A percentile compares a stretch with the other conserved stretches of the same genome.
phyloP scores from a whole-genome alignment of 2,329 filamentous ascomycete species.

The Ilyonectria robusta region DNA sequence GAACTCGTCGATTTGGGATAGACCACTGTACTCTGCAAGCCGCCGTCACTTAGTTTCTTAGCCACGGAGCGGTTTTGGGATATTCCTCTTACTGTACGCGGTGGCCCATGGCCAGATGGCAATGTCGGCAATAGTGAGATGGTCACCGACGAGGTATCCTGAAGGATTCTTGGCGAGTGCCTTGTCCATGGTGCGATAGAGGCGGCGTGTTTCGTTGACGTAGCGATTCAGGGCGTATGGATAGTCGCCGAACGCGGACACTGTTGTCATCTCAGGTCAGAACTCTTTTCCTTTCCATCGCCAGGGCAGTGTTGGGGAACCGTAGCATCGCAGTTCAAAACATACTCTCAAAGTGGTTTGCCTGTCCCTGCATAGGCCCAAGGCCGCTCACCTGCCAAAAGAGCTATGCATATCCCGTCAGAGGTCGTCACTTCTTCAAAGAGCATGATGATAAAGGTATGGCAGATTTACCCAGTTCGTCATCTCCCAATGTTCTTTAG shows the following conservation, averaged over 20 bases:
- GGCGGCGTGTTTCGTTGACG: slow-evolving; percentile 82
- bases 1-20: slow-evolving; percentile 77
- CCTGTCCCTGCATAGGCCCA: slow-evolving; percentile 85
- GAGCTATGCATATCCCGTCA: slow-evolving; percentile 54
- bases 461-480: slow-evolving; percentile 76
- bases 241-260: slow-evolving; percentile 70
- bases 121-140: slow-evolving; percentile 83
- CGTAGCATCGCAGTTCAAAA: slow-evolving; percentile 4
- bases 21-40: slow-evolving; percentile 49
- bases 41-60: background rate
- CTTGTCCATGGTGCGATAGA: slow-evolving; percentile 84
- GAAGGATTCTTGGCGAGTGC: slow-evolving; percentile 72
- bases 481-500: slow-evolving; percentile 82
- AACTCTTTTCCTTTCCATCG: too few relatives aligned
- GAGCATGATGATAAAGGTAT: too few relatives aligned
- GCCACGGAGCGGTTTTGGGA: background rate
- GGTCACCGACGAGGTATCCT: slow-evolving; percentile 76
- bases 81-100: slow-evolving; percentile 55
- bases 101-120: slow-evolving; percentile 85
- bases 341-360: slow-evolving; percentile 84
- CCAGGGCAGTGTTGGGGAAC: too few relatives aligned
- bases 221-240: slow-evolving; percentile 88
- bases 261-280: too few relatives aligned
- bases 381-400: slow-evolving; percentile 85
- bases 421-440: too few relatives aligned